Percentiles rank a stretch among this genome's conserved stretches.
Evolutionary conservation across 2,329 filamentous ascomycete species (phyloP).

Genomic region (Elsinoe arachidis): DNA sequence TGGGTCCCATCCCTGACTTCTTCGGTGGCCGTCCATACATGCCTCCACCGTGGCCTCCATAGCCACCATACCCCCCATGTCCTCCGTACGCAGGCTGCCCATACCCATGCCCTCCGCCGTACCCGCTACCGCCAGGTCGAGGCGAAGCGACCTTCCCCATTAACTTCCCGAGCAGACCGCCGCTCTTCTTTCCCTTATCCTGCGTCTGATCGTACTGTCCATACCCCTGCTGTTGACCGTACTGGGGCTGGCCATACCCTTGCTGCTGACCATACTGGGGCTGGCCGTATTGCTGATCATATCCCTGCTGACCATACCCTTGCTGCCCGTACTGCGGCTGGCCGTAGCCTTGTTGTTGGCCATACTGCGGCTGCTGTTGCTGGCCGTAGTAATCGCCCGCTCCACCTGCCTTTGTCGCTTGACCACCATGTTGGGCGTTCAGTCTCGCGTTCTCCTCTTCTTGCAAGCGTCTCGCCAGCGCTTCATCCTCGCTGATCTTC

Average conservation of each 20-base stretch:
- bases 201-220: constrained; percentile 24
- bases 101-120: neutral
- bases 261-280: constrained; percentile 25
- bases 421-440: constrained; percentile 9
- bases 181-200: constrained; percentile 19
- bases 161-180: constrained; percentile 15
- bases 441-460: constrained; percentile 66
- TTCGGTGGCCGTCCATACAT: constrained; percentile 37
- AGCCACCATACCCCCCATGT: constrained; percentile 31
- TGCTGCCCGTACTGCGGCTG: constrained; percentile 27
- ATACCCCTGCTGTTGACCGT: constrained; percentile 28
- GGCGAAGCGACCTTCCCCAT: constrained; percentile 1
- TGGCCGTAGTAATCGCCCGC: constrained; percentile 41
- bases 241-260: constrained; percentile 18
- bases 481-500: constrained; percentile 57
- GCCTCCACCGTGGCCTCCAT: constrained; percentile 32
- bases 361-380: constrained; percentile 16
- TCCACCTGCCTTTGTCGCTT: constrained; percentile 34
- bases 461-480: constrained; percentile 67
- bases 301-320: constrained; percentile 19
- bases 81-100: constrained; percentile 24
- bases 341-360: constrained; percentile 23
- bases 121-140: neutral
- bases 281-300: constrained; percentile 23
- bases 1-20: constrained; percentile 51